Evolutionary conservation across 176 grass and related monocot species (phyloP), one percentile per base, ranked within the genome.

Genomic region (Panicum miliaceum): DNA sequence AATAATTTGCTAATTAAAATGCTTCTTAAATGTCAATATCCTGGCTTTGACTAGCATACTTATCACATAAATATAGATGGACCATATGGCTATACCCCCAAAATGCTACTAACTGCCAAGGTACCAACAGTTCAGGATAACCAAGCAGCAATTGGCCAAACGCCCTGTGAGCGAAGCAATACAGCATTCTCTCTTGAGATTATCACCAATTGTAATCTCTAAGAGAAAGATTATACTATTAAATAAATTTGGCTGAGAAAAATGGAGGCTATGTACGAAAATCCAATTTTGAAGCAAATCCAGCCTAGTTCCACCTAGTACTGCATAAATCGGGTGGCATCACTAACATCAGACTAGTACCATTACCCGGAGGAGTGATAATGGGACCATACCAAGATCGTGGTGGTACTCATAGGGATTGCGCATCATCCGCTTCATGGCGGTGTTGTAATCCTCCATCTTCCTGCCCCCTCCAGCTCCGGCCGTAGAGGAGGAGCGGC

Each of bases 391-490:
- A 94, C 94, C 92, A 12, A 94, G 88, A 56, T 95, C 93, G 40
- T 95, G 93, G 70, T 93, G 93, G 74, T 93, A 93, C 48, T 95
- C 93, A 45, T 93, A 95, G 12, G 93, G 93, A 19, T 90, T 98
- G 70, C 93, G 91, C 96, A 95, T 95, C 83, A 95, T 87, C 46
- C 87, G 61, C 80, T 95, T 98, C 91, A 95, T 98, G 87, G 83
- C 91, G 11, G 91, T 90, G 73, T 94, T 98, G 56, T 92, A 92
- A 67, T 95, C 93, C 62, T 95, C 96, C 80, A 90, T 86, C 86
- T 20, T 84, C 26, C 62, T 58, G 66, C 66, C n/a, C 43, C 82
- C 71, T 57, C 57, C 40, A 57, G 82, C 77, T 58, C 83, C 74
- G 22, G 68, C 46, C 52, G 81, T 75, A 35, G 76, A 67, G n/a